Percentiles rank a stretch among this genome's conserved stretches.
Evolutionary conservation across 176 grass and related monocot species (phyloP).

Genomic region (Phoenix dactylifera): DNA sequence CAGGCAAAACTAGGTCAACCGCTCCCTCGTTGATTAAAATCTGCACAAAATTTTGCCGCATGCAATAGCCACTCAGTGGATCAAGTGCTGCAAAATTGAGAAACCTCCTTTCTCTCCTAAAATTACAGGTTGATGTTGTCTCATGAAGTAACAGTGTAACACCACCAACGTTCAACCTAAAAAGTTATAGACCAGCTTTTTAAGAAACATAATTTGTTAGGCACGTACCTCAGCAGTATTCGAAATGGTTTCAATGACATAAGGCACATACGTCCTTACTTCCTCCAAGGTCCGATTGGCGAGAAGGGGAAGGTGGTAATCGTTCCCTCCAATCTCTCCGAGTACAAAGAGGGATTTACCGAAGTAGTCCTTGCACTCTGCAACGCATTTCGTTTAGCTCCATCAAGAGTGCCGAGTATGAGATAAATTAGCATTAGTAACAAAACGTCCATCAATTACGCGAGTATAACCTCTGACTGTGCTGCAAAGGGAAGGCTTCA

Average conservation of each 20-base stretch:
- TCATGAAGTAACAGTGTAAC: too few relatives aligned
- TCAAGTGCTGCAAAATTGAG: too few relatives aligned
- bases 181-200: too few relatives aligned
- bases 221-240: constrained; percentile 31
- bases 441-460: background rate
- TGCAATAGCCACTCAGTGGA: too few relatives aligned
- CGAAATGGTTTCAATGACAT: constrained; percentile 36
- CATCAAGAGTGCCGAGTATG: background rate
- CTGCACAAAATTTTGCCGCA: constrained; percentile 5
- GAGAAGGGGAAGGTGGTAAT: constrained; percentile 33
- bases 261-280: constrained; percentile 30
- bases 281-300: constrained; percentile 28
- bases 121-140: too few relatives aligned
- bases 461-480: background rate
- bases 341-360: constrained; percentile 43
- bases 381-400: background rate
- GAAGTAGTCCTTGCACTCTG: constrained; percentile 25
- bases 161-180: too few relatives aligned
- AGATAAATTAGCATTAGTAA: background rate
- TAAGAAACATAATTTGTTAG: too few relatives aligned
- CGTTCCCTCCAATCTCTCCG: constrained; percentile 53
- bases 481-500: constrained; percentile 20
- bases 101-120: too few relatives aligned
- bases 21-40: constrained; percentile 31
- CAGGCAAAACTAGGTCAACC: constrained; percentile 31